These are phyloP conservation scores for Lablab purpureus DNA, from an alignment of 306 rosid genomes.

Conservation along the genomic window DNA sequence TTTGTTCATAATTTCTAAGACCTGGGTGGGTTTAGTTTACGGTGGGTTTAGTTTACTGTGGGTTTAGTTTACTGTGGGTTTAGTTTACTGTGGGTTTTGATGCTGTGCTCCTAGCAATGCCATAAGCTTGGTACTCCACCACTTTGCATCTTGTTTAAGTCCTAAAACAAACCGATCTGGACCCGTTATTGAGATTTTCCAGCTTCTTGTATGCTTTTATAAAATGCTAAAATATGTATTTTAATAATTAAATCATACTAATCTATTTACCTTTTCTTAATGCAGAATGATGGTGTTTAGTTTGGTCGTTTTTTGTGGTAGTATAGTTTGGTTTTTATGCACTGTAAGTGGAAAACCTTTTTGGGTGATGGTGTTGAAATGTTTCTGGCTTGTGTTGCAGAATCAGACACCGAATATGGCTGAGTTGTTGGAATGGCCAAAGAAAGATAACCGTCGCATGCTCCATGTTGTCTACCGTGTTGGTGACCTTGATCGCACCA, in stretches of 20 bases:
- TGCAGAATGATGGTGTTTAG: background rate
- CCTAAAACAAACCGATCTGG: background rate
- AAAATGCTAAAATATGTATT: background rate
- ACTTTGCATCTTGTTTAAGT: background rate
- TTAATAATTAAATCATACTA: background rate
- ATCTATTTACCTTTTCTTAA: background rate
- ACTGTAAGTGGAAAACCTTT: background rate
- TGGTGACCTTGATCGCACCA: constrained; percentile 94
- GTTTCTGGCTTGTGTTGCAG: constrained; percentile 31
- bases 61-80: background rate
- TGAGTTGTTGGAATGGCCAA: constrained; percentile 78
- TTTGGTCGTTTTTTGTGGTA: background rate
- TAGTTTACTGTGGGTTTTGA: background rate
- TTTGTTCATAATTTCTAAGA: constrained; percentile 3
- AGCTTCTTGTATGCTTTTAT: background rate
- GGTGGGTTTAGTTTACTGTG: background rate
- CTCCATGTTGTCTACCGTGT: constrained; percentile 93
- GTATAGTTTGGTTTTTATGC: background rate
- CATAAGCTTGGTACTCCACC: constrained; percentile 2
- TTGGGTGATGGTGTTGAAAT: background rate
- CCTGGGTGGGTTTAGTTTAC: background rate
- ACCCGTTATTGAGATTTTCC: constrained; percentile 2
- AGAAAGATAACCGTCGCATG: constrained; percentile 82
- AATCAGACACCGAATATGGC: constrained; percentile 59
- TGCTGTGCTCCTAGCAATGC: background rate